phyloP scores from a whole-genome alignment of 2,329 filamentous ascomycete genomes.

The Arachnomyces sp. region DNA sequence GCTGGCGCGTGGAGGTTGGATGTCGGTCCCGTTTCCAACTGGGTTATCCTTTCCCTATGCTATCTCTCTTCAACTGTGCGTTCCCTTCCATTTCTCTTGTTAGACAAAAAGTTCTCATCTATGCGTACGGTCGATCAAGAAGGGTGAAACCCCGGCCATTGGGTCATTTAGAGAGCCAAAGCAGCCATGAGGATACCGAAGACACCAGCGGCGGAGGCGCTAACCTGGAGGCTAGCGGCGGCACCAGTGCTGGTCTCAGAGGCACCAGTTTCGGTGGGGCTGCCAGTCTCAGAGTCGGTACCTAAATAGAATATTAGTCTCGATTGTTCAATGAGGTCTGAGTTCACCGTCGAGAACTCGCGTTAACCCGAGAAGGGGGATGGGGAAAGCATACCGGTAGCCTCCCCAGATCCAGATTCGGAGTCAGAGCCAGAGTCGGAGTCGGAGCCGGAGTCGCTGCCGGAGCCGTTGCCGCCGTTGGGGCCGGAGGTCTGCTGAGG shows the following conservation, averaged over 20 bases:
- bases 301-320: not conserved
- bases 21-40: constrained; percentile 7
- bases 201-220: constrained; percentile 26
- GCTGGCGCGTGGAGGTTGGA: no score
- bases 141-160: not conserved
- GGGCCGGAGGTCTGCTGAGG: constrained; percentile 10
- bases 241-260: constrained; percentile 24
- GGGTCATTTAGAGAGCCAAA: constrained; percentile 26
- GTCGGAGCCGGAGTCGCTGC: constrained; percentile 13
- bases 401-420: constrained; percentile 10
- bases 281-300: constrained; percentile 9
- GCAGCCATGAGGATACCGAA: constrained; percentile 28
- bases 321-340: no score
- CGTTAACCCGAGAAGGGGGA: not conserved
- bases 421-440: constrained; percentile 14
- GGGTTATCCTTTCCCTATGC: no score
- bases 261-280: constrained; percentile 8
- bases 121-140: not conserved
- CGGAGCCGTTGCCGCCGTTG: constrained; percentile 15
- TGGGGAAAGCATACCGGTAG: constrained; percentile 5
- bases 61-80: no score
- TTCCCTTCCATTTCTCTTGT: no score
- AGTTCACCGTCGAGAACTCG: not conserved
- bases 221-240: constrained; percentile 19
- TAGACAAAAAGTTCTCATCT: not conserved